Evolutionary conservation across 1,284 basidiomycete species (phyloP).

Genomic region (Marasmius sp.): DNA sequence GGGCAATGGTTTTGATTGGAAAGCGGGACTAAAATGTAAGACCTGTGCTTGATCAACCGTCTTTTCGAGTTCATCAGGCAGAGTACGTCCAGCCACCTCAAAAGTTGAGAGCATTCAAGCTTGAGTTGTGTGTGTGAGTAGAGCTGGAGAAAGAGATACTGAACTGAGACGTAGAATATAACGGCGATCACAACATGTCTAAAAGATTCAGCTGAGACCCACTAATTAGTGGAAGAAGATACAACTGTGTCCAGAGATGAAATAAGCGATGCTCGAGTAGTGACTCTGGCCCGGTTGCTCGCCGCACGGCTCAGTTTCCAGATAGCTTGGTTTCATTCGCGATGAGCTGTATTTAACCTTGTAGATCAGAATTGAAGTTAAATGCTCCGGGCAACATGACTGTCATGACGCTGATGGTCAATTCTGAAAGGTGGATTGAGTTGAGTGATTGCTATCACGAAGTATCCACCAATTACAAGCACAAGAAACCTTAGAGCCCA

Average conservation of each 20-base stretch:
- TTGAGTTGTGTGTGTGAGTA: constrained; percentile 73
- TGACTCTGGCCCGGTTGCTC: constrained; percentile 23
- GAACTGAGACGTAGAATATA: constrained; percentile 54
- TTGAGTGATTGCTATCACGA: constrained; percentile 68
- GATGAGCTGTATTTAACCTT: constrained; percentile 16
- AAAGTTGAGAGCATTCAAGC: neutral
- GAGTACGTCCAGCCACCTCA: neutral
- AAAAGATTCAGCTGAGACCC: constrained; percentile 23
- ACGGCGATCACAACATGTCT: constrained; percentile 5
- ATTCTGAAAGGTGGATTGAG: constrained; percentile 77
- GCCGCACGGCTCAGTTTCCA: constrained; percentile 80
- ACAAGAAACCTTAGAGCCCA: neutral
- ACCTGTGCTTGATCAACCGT: neutral
- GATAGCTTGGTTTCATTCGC: constrained; percentile 48
- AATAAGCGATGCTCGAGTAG: neutral
- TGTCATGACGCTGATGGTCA: constrained; percentile 79
- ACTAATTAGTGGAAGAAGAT: constrained; percentile 82
- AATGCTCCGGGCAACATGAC: constrained; percentile 79
- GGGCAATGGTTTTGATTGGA: too few species aligned
- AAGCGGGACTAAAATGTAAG: neutral
- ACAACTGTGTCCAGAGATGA: constrained; percentile 51
- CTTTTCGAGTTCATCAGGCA: constrained; percentile 8
- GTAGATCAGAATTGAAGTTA: constrained; percentile 36
- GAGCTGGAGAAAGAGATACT: constrained; percentile 84
- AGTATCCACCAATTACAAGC: constrained; percentile 4